Evolutionary conservation across 2,329 filamentous ascomycete genomes (phyloP), one percentile per base, ranked within the genome.

Genomic region (Aspergillus ochraceoroseus): DNA sequence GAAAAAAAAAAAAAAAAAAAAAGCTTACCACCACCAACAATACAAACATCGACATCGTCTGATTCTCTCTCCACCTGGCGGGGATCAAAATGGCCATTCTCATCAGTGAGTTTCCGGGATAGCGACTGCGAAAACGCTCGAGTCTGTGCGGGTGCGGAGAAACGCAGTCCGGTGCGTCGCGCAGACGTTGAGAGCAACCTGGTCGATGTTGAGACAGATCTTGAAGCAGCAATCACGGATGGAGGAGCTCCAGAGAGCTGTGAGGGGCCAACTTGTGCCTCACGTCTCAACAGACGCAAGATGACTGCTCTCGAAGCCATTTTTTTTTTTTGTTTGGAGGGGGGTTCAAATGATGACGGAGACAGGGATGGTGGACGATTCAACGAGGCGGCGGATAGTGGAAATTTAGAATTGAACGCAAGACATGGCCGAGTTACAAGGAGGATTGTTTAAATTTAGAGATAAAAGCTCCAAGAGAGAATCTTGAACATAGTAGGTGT

Each of bases 21-120:
- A 28, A 26, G 12, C 66, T 57, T 71, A 80, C 77, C 90, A 64
- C 87, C 92, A 58, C 92, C 92, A 38, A 98, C 80, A 58, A 98
- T 96, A 67, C 88, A 94, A 19, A 98, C 89, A 66, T 98, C 92
- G 19, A 98, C 92, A 68, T 92, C 72, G 58, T 98, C 92, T 38
- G 80, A 85, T 65, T 96, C 92, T 51, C 92, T 83, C 51, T 96
- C 90, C 43, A 89, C 73, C 40, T 73, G 65, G 14, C 62, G 61
- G 6, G 82, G 82, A 59, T 88, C 82, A 54, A 87, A 85, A 41
- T 70, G 58, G 23, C 79, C 77, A 41, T 78, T 70, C 17, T 64
- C 59, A 43, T 70, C 67, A 36, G 69, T 67, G 41, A 71, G 59
- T 37, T 57, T 57, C 29, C 64, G 62, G 34, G 55, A 58, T 27